Conservation (phyloP, 768 basidiomycete species). For the Tulasnella sp. region DNA sequence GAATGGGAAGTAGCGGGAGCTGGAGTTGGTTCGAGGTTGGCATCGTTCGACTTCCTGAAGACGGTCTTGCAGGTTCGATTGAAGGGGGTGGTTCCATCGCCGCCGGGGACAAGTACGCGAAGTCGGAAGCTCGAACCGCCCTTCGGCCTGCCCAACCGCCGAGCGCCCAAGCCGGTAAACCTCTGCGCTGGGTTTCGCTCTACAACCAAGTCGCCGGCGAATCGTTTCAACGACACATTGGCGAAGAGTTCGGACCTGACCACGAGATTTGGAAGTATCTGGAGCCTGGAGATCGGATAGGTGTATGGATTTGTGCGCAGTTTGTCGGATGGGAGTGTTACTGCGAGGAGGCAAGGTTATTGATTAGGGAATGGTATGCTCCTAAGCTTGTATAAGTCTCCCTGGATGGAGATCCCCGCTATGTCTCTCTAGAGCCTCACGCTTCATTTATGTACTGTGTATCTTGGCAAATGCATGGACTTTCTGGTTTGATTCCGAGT, state of each 20-base stretch:
- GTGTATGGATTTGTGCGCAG: conserved; percentile 8
- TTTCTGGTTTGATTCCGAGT: too few relatives aligned
- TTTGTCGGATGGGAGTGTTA: neutral
- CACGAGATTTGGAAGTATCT: conserved; percentile 9
- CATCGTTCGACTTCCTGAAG: neutral
- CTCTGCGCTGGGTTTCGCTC: conserved; percentile 4
- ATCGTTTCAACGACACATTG: neutral
- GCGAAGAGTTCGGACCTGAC: neutral
- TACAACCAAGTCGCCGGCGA: neutral
- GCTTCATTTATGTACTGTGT: neutral
- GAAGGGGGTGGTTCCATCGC: neutral
- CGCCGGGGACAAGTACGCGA: neutral
- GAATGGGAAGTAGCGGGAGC: neutral
- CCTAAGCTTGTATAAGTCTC: neutral
- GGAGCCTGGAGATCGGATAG: conserved; percentile 7
- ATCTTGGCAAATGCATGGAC: neutral
- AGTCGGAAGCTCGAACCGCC: neutral
- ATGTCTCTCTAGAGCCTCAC: neutral
- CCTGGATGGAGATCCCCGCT: neutral
- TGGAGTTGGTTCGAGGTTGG: conserved; percentile 10
- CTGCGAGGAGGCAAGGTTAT: neutral
- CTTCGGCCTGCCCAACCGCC: neutral
- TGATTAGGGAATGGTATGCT: neutral
- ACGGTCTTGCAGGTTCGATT: neutral
- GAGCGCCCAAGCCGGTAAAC: neutral